Conservation (phyloP, 306 rosid genomes). For the Prunus salicina region DNA sequence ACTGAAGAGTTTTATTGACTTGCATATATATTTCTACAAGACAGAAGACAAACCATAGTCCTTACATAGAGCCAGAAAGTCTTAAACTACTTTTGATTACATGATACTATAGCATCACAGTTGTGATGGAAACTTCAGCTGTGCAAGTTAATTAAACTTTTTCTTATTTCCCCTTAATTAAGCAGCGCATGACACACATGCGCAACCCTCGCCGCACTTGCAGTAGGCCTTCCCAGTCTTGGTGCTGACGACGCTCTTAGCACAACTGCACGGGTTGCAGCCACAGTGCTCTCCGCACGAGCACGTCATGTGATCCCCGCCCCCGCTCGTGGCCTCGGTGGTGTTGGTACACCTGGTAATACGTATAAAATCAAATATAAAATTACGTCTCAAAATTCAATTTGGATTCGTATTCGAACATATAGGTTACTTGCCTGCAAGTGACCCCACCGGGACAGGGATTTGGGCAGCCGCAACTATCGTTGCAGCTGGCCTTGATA, state of each 20-base stretch:
- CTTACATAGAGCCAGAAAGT: background rate
- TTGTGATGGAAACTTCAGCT: background rate
- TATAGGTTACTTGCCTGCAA: conserved; percentile 11
- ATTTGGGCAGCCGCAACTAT: conserved; percentile 27
- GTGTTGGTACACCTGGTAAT: conserved; percentile 9
- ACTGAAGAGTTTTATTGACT: too few species aligned
- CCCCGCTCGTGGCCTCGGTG: background rate
- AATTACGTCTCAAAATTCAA: too few species aligned
- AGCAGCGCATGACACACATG: conserved; percentile 45
- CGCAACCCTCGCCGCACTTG: conserved; percentile 46
- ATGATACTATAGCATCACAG: background rate
- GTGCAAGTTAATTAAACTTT: background rate
- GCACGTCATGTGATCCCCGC: conserved; percentile 40
- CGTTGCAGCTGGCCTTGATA: conserved; percentile 7
- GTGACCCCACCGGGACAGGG: conserved; percentile 25
- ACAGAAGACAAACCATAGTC: too few species aligned
- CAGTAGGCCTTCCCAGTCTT: conserved; percentile 47
- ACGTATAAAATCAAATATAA: background rate
- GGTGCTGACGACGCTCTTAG: conserved; percentile 23
- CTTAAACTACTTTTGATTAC: background rate
- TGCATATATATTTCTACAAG: too few species aligned
- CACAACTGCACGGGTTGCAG: conserved; percentile 74
- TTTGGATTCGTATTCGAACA: too few species aligned
- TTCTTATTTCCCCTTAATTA: background rate
- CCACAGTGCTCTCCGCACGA: conserved; percentile 80